Base-by-base conservation (phyloP, 805 yeast genomes). In the Candida ficus region DNA sequence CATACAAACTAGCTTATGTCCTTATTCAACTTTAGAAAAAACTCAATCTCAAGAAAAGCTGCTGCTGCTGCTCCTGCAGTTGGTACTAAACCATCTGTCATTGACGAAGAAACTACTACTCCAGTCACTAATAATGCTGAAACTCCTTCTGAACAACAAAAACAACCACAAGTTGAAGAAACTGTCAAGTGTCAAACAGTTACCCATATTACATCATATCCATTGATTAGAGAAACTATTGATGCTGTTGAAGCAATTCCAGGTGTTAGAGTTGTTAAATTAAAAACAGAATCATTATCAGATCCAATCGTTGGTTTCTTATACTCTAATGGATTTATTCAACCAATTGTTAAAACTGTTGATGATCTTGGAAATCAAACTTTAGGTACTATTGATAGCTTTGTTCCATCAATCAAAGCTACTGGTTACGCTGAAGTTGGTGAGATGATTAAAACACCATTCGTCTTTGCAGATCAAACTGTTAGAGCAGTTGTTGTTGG, bases 371-470 rank as follows among this genome's bases (percentile, higher is more conserved):
- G 80, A n/a, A 82, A 83, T 49, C 51, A 64, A 23, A 62, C 75
- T n/a, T 73, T 89, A 50, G 58, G 56, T 42, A 56, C 66, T 27
- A 63, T 87, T 32, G 96, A 89, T 52, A 57, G 60, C 44, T 56
- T 63, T 31, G 63, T 76, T 17, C 95, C 95, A 4, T 64, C 67
- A 29, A 61, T 80, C 41, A 76, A 77, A 63, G 72, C 82, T 2
- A 60, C 72, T 25, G 74, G 76, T 37, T 69, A 68, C 56, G 62
- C 66, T 35, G 75, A 70, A 43, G 53, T 79, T 35, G 68, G 73
- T 29, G 68, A 69, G 36, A 66, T 73, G 3, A 56, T 76, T 20
- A 67, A 73, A 42, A 64, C 66, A 38, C 91, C 93, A 22, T 62
- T 72, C 39, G 67, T 64, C 28, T 64, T 67, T n/a, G 63, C 73